Conservation (phyloP, 257 asterid species). For the Lantana camara region DNA sequence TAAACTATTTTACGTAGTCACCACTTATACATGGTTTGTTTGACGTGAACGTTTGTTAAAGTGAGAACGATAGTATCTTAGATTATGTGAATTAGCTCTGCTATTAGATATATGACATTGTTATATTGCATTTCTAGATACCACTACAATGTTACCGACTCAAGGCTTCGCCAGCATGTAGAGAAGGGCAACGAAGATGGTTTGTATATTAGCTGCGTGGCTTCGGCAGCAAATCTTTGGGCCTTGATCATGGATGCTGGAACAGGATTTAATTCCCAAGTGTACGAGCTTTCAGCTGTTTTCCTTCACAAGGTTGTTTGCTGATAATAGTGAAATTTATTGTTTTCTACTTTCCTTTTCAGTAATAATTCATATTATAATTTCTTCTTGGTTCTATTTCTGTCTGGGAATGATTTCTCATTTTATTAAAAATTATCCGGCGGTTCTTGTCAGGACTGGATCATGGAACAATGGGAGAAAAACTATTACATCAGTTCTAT, state of each 20-base stretch:
- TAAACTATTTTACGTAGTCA: background rate
- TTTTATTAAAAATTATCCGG: background rate
- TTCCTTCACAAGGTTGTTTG: constrained; percentile 85
- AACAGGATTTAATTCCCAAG: constrained; percentile 85
- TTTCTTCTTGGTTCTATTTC: background rate
- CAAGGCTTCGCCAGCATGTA: constrained; percentile 77
- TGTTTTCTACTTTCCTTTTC: background rate
- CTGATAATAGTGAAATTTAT: background rate
- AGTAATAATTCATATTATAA: constrained; percentile 2
- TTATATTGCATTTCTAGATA: constrained; percentile 46
- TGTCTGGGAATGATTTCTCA: background rate
- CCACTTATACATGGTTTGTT: background rate
- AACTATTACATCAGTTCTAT: constrained; percentile 93
- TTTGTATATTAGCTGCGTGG: constrained; percentile 87
- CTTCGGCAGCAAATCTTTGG: constrained; percentile 92
- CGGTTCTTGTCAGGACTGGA: constrained; percentile 76
- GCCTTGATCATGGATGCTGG: constrained; percentile 99
- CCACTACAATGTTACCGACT: constrained; percentile 84
- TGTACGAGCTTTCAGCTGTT: constrained; percentile 86
- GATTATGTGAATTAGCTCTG: background rate
- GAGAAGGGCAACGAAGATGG: constrained; percentile 98
- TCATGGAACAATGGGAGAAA: constrained; percentile 99
- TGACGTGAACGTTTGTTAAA: constrained; percentile 2
- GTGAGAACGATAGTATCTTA: constrained; percentile 7
- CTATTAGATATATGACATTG: background rate